Percentiles rank a stretch among this genome's conserved stretches.
These are phyloP conservation scores for Casaregolazyma lundiana DNA, from an alignment of 1,139 yeast species.

Conservation along the genomic window DNA sequence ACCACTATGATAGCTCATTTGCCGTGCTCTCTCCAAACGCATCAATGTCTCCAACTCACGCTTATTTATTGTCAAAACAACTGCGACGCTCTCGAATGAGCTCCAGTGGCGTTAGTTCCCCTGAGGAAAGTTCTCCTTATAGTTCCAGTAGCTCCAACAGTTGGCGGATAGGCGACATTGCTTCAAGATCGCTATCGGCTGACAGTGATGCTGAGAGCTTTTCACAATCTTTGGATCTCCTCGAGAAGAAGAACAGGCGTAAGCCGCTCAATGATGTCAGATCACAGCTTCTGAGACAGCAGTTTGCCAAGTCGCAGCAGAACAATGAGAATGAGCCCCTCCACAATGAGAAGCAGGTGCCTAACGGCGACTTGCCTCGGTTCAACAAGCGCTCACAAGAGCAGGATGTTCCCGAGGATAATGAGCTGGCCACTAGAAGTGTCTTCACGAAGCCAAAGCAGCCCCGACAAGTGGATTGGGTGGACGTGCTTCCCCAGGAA, in stretches of 20 bases:
- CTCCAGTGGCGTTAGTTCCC: background rate
- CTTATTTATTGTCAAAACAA: background rate
- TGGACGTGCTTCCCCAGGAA: background rate
- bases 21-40: background rate
- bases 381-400: background rate
- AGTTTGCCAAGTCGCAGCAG: background rate
- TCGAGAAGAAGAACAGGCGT: background rate
- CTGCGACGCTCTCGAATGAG: slow-evolving; percentile 1
- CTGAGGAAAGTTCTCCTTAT: background rate
- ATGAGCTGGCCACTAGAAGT: background rate
- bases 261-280: background rate
- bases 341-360: background rate
- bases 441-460: background rate
- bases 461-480: background rate
- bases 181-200: background rate
- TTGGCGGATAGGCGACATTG: background rate
- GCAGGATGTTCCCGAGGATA: background rate
- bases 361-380: background rate
- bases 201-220: background rate
- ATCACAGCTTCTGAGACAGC: background rate
- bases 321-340: background rate
- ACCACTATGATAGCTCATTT: background rate
- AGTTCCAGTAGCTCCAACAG: slow-evolving; percentile 1
- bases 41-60: background rate
- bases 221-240: background rate